Evolutionary conservation across 2,329 filamentous ascomycete genomes (phyloP), one percentile per base, ranked within the genome.

Genomic region (Venturia asperata): DNA sequence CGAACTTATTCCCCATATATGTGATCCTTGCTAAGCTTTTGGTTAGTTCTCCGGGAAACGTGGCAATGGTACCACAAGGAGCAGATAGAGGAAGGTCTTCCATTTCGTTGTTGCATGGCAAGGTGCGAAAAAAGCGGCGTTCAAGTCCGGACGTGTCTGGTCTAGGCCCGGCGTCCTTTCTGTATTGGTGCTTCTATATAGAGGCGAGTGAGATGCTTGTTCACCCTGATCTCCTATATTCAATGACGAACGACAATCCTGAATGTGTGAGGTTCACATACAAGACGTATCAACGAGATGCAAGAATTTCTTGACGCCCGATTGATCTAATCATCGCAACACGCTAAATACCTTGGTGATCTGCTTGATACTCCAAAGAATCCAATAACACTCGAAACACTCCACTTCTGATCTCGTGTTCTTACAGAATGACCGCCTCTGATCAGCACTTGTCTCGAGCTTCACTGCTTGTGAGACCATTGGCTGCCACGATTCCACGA

Each of bases 31-130:
- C 78, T 77, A 73, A 79, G 69, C 47, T 61, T 58, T 60, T 68
- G 13, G 58, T 63, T 68, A 92, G 90, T 87, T 91, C 75, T 83
- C 89, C 67, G 94, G 94, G 72, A 99, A 97, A 84, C 89, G 94
- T 76, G 88, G 90, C 68, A 92, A 96, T 74, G 93, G 94, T 78
- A 96, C 94, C 83, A 93, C 91, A 66, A 80, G 85, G 72, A 85
- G 87, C 70, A 72, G 73, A 66, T 75, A 70, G 61, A 27, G 21
- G 15, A 37, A 11, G 52, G 17, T 34, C 52, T 58, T 19, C 37
- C 27, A 21, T 9, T n/a, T 19, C 4, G 30, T 19, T n/a, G 2
- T 58, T 37, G 30, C 52, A 58, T 58, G 52, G 30, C 52, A 58
- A 30, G 52, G 52, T 58, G 11, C 6, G 52, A 27, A 37, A 47